Conservation (phyloP, 345 rosid species). For the Hevea brasiliensis region DNA sequence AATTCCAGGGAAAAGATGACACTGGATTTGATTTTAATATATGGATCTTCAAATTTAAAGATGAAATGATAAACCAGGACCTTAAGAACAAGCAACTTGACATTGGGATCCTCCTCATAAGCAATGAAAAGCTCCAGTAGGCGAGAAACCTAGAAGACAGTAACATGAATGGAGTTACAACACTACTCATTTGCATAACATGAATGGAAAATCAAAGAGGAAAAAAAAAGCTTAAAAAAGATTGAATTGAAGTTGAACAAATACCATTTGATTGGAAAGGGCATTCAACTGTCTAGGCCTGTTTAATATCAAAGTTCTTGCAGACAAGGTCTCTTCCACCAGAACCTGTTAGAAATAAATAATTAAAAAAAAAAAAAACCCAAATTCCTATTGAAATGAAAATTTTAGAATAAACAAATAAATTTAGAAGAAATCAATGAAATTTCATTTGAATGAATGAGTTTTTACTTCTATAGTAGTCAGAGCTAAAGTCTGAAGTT, state of each 20-base stretch:
- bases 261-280: slow-evolving; percentile 57
- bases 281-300: slow-evolving; percentile 77
- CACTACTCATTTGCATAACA: background rate
- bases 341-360: slow-evolving; percentile 41
- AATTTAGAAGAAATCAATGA: no score
- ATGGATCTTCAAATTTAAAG: background rate
- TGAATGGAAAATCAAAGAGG: background rate
- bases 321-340: slow-evolving; percentile 52
- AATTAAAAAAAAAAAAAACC: background rate
- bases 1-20: background rate
- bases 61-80: slow-evolving; percentile 29
- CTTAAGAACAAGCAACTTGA: slow-evolving; percentile 69
- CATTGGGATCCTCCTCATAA: slow-evolving; percentile 57
- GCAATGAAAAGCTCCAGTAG: slow-evolving; percentile 57
- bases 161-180: background rate
- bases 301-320: slow-evolving; percentile 61
- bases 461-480: no score
- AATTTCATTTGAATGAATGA: no score
- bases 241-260: background rate
- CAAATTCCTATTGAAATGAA: background rate
- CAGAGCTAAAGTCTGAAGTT: no score
- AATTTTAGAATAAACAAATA: no score
- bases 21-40: background rate
- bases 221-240: no score
- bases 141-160: slow-evolving; percentile 46